Base-by-base conservation (phyloP, 2,329 filamentous ascomycete genomes). In the Fusarium ambrosium region DNA sequence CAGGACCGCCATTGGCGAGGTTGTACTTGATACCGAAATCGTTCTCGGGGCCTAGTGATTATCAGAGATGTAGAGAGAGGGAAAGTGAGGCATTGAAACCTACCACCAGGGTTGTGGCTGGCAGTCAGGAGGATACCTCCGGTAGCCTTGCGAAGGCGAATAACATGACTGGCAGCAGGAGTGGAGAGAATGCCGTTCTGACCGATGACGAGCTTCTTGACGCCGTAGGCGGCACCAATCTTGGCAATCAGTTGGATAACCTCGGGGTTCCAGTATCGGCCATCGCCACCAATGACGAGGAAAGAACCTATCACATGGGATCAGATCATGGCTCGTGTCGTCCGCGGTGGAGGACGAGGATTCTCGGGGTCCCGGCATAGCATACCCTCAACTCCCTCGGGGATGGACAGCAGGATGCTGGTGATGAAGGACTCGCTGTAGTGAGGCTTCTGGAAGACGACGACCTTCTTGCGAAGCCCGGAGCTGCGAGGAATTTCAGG, bases 1-100 rank as follows among this genome's bases (percentile, higher is more conserved):
- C 97, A 51, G 97, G 97, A 66, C 95, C 97, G 79, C 97, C 97
- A 82, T 99, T 98, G 84, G 95, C 89, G 69, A 99, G 89, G 89
- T 99, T 99, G 91, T 99, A 99, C 88, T 99, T 99, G 92, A 99
- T 99, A 79, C 97, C 97, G 80, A 99, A 99, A 86, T 99, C 97
- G 83, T 97, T 93, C 79, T 91, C 93, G 72, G 97, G 97, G 62
- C 95, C 95, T 97, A 51, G 4, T 9, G 14, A 34, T 64, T 68
- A 65, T 62, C 39, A 66, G 48, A 22, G 24, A 61, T 24, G 27
- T 8, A 7, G 22, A 7, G 9, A 16, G 45, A 22, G 27, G 20
- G 37, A 24, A 22, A 24, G 45, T 36, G 13, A 20, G 24, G 18
- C 18, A 34, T n/a, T 20, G 51, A 29, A 53, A 79, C 92, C 84